Evolutionary conservation across 106 monocot species (phyloP).

Genomic region (Dendrobium nobile): DNA sequence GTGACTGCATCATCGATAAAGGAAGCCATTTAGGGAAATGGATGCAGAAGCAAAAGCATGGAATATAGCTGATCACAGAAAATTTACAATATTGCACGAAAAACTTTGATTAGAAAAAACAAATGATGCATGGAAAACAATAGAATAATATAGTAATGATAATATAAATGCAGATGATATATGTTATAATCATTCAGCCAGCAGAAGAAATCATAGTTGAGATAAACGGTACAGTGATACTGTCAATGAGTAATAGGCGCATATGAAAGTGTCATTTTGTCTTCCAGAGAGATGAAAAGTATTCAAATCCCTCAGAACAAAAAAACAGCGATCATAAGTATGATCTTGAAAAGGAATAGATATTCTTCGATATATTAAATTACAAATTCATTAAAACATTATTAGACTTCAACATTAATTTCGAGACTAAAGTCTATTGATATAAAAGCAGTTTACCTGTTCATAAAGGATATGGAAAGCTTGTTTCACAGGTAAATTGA

Average conservation of each 20-base stretch:
- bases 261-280: not conserved
- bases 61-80: not conserved
- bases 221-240: not conserved
- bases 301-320: not conserved
- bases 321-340: not conserved
- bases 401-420: not conserved
- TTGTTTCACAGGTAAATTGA: constrained; percentile 33
- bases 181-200: not conserved
- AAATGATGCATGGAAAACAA: not conserved
- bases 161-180: not conserved
- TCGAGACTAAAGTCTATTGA: not conserved
- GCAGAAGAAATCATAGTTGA: not conserved
- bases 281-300: not conserved
- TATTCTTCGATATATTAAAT: not conserved
- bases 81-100: not conserved
- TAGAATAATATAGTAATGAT: not conserved
- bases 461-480: constrained; percentile 24
- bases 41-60: not conserved
- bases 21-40: not conserved
- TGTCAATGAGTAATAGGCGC: not conserved
- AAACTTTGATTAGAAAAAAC: not conserved
- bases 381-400: not conserved
- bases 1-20: not conserved
- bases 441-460: constrained; percentile 8
- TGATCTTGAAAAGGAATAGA: not conserved